Evolutionary conservation across 169 alveolate species (phyloP).

Genomic region (Babesia ovis): DNA sequence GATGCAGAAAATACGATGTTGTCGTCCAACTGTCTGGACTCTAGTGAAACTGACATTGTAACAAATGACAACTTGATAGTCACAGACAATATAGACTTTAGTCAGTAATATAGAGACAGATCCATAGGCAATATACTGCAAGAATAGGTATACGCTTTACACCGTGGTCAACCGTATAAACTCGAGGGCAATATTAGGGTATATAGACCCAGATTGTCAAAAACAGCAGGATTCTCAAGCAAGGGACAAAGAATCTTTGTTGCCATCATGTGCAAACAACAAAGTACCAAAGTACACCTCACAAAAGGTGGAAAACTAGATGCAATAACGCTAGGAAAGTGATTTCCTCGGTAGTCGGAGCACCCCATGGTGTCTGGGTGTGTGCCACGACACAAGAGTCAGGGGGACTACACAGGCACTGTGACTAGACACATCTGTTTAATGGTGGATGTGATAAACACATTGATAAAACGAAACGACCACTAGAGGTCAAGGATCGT

Average conservation of each 20-base stretch:
- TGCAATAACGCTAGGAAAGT: conserved; percentile 1
- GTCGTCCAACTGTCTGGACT: neutral
- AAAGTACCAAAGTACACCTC: neutral
- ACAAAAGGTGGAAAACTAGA: neutral
- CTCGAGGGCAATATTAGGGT: neutral
- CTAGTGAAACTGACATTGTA: no score
- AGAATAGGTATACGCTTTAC: no score
- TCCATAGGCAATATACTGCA: no score
- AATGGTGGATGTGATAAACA: no score
- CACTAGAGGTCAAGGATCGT: neutral
- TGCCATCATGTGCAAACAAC: neutral
- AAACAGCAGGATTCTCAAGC: neutral
- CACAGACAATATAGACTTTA: no score
- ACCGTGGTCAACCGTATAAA: no score
- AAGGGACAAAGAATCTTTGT: neutral
- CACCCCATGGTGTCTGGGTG: conserved; percentile 35
- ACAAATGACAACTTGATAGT: no score
- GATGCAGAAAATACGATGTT: neutral
- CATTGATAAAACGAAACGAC: no score
- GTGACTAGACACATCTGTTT: no score
- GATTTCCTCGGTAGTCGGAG: conserved; percentile 23
- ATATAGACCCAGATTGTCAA: neutral
- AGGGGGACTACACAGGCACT: no score
- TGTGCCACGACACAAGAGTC: conserved; percentile 18
- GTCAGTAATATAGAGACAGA: no score